Base-by-base conservation (phyloP, 805 yeast species). In the Millerozyma acaciae region DNA sequence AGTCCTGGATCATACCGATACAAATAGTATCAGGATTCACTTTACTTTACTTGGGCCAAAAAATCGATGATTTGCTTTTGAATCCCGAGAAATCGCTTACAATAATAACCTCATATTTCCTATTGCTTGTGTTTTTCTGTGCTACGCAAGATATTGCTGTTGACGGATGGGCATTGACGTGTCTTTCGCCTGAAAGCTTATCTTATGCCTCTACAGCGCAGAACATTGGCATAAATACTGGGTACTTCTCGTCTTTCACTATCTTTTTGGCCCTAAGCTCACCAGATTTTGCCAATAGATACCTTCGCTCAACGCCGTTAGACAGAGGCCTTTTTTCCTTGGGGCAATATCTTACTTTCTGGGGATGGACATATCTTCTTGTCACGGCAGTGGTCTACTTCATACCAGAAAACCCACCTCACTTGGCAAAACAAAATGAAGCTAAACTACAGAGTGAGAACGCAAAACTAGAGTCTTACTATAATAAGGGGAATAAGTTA, bases 141-240 rank as follows among this genome's bases (percentile, higher is more conserved):
- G 97, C 97, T 1, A 90, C 98, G 0, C 98, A 93, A 58, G 98
- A 93, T 55, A 93, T 93, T 35, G 97, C 98, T 0, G 98, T 93
- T 15, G 98, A 93, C 62, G 97, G 98, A 8, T 93, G 98, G 98
- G 97, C 97, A 0, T 64, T 93, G 50, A 93, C 96, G 1, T 78
- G 90, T 24, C 66, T 93, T 33, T 78, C 89, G 12, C 78, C 79
- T 16, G 76, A 75, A 17, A 82, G 94, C 9, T 67, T 93, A 40
- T 80, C 94, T 12, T 93, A 78, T 63, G 97, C 98, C 0, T 85
- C 96, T 4, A 93, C 98, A 0, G 98, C 98, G 0, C 98, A 93
- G 60, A 93, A 98, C 0, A 77, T 93, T 28, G 98, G 98, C 0
- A 70, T 93, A 40, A 93, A 93, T 61, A 73, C 90, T 3, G 98